These are phyloP conservation scores for Termitomyces sp. DNA, from an alignment of 768 basidiomycete species.

Conservation along the genomic window DNA sequence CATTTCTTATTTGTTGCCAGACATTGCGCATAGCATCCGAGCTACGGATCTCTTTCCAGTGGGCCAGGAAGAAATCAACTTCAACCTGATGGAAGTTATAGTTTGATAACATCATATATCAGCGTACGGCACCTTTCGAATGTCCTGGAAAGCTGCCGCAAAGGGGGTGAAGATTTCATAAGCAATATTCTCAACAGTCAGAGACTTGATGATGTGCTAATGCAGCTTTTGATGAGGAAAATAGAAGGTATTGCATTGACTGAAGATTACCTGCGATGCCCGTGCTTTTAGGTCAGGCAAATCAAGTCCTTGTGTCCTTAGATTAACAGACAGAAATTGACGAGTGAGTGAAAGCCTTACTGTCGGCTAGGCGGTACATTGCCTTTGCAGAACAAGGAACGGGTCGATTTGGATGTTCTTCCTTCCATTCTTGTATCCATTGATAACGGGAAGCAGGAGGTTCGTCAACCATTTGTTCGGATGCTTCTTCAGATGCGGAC, in stretches of 20 bases:
- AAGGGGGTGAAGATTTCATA: conserved; percentile 87
- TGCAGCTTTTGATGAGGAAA: not conserved
- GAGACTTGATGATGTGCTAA: conserved; percentile 72
- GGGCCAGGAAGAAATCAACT: conserved; percentile 72
- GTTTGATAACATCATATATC: conserved; percentile 29
- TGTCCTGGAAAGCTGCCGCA: conserved; percentile 75
- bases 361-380: conserved; percentile 78
- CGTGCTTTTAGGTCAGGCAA: conserved; percentile 69
- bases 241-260: not conserved
- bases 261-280: conserved; percentile 48
- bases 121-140: conserved; percentile 56
- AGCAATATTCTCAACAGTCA: conserved; percentile 78
- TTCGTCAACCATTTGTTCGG: conserved; percentile 18
- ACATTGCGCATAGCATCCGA: conserved; percentile 81
- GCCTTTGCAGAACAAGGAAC: conserved; percentile 82
- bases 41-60: conserved; percentile 81
- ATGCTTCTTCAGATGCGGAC: conserved; percentile 22
- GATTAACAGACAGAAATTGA: not conserved
- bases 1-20: conserved; percentile 82
- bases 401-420: conserved; percentile 55
- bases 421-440: conserved; percentile 74
- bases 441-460: conserved; percentile 39
- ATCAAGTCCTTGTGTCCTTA: conserved; percentile 53
- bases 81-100: conserved; percentile 55
- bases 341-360: conserved; percentile 38